These are phyloP conservation scores for Apostasia ramifera DNA, from an alignment of 106 monocot genomes.

Conservation along the genomic window DNA sequence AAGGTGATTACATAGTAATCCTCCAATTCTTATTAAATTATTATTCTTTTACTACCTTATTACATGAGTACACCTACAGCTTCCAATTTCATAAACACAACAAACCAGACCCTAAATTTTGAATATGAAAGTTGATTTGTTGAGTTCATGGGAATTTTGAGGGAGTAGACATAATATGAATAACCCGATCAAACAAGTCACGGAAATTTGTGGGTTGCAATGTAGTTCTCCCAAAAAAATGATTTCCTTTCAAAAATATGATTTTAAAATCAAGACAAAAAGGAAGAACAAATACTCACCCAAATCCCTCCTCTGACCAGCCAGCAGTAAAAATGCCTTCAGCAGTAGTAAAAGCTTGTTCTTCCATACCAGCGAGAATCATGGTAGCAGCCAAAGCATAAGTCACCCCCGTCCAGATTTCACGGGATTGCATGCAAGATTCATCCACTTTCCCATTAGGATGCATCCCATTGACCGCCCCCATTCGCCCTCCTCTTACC, in stretches of 20 bases:
- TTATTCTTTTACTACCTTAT: too few species aligned
- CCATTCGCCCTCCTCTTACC: constrained; percentile 85
- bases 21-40: too few species aligned
- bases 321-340: constrained; percentile 86
- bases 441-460: constrained; percentile 89
- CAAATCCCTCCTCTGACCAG: constrained; percentile 97
- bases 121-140: too few species aligned
- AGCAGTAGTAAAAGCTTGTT: constrained; percentile 85
- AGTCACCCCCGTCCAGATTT: constrained; percentile 98
- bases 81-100: too few species aligned
- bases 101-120: too few species aligned
- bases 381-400: constrained; percentile 83
- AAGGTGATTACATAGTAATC: too few species aligned
- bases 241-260: background rate
- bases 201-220: too few species aligned
- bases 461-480: constrained; percentile 96
- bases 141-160: too few species aligned
- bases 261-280: background rate
- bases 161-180: too few species aligned
- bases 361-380: constrained; percentile 86
- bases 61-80: too few species aligned
- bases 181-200: too few species aligned
- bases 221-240: too few species aligned
- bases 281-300: constrained; percentile 36
- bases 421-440: constrained; percentile 91